Base-by-base conservation (phyloP, 768 basidiomycete genomes). In the Suillus discolor region DNA sequence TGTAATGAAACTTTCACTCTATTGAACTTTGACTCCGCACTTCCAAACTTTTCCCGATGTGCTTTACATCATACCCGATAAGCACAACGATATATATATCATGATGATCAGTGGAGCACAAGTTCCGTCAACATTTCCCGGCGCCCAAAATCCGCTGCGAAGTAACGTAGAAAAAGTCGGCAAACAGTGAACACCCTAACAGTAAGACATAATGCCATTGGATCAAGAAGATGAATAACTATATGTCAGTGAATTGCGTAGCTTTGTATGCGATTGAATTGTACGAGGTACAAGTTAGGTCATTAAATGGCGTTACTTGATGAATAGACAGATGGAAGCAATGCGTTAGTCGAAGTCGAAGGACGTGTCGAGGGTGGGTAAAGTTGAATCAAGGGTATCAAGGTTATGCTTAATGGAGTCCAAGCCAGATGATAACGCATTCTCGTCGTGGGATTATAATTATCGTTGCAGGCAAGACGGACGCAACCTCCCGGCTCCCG, bases 381-480 rank as follows among this genome's bases (percentile, higher is more conserved):
- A 76, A 76, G 67, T 65, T 68, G 67, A 66, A 74, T 71, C 68
- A 73, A 74, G 77, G 77, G 76, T 78, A 78, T 77, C 70, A 44
- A 64, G 23, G 64, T 41, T 41, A 60, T 60, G 75, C 66, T 59
- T 67, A 68, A 64, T 71, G 57, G 69, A 70, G 57, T 38, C 66
- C 57, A 41, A 62, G 66, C 67, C 66, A 61, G 68, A 68, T 49
- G 57, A 61, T 60, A 60, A 61, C 57, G 53, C 53, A 38, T 16
- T 63, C 41, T 39, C 12, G 53, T 63, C 62, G 62, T 60, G 62
- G 39, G 62, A 63, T 60, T 57, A 62, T 62, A 31, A 25, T 65
- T 36, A 62, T 38, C 31, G 16, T n/a, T 63, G 64, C 41, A 62
- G 62, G 60, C 20, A 44, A 41, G 45, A 63, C 36, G 61, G 38